These are phyloP conservation scores for Celoporthe dispersa DNA, from an alignment of 2,329 filamentous ascomycete genomes.

Conservation along the genomic window DNA sequence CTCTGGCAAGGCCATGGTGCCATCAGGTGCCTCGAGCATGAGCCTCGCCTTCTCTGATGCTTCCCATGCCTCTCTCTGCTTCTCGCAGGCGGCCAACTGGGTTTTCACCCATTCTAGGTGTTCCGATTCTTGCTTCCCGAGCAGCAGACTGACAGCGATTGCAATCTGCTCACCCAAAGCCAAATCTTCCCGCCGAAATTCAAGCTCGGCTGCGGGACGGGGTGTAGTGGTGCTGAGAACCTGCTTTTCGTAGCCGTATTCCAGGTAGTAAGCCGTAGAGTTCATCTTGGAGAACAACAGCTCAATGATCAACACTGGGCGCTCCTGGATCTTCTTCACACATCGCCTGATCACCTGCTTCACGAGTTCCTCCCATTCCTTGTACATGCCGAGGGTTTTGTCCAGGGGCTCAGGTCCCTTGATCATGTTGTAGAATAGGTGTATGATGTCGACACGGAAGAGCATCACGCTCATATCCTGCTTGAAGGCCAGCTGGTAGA, in stretches of 20 bases:
- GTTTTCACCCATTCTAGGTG: constrained; percentile 83
- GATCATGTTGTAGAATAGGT: constrained; percentile 87
- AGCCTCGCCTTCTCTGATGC: constrained; percentile 67
- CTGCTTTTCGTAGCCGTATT: constrained; percentile 88
- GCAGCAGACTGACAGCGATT: constrained; percentile 76
- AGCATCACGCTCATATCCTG: constrained; percentile 88
- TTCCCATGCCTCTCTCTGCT: constrained; percentile 79
- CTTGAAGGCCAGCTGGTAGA: constrained; percentile 94
- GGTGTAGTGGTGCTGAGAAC: constrained; percentile 63
- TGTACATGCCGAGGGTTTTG: constrained; percentile 67
- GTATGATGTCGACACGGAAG: constrained; percentile 88
- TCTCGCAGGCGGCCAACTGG: constrained; percentile 68
- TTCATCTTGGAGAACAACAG: constrained; percentile 94
- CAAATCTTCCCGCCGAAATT: constrained; percentile 65
- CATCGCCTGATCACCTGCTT: constrained; percentile 83
- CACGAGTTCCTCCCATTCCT: constrained; percentile 89
- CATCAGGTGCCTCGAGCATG: constrained; percentile 42
- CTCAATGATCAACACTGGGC: constrained; percentile 85
- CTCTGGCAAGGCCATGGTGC: constrained; percentile 28
- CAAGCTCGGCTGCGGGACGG: constrained; percentile 77
- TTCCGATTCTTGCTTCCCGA: constrained; percentile 78
- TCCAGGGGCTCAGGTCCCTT: constrained; percentile 83
- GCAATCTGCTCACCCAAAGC: constrained; percentile 62
- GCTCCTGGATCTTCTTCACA: constrained; percentile 81
- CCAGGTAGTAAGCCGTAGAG: constrained; percentile 81